Evolutionary conservation across 2,329 filamentous ascomycete species (phyloP).

Genomic region (Aspergillus ochraceus): DNA sequence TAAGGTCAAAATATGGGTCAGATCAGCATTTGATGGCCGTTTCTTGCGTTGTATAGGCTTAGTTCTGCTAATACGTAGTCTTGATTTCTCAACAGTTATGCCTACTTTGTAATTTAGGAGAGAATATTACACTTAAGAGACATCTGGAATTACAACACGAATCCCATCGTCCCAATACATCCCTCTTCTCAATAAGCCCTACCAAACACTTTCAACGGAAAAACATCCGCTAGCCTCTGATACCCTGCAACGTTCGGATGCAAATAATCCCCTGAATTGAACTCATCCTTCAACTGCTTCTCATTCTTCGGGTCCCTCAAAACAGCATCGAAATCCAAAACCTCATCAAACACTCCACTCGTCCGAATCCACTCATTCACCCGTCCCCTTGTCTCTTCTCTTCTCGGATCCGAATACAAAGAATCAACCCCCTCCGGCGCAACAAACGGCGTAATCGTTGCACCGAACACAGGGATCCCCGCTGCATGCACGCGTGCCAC

Average conservation of each 20-base stretch:
- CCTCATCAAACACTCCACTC: conserved; percentile 58
- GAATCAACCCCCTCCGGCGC: conserved; percentile 35
- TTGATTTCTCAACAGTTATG: too few species aligned
- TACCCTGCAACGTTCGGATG: conserved; percentile 64
- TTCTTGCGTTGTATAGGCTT: too few species aligned
- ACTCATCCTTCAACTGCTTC: conserved; percentile 52
- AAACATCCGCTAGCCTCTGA: conserved; percentile 58
- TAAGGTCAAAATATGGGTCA: too few species aligned
- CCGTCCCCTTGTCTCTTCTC: conserved; percentile 57
- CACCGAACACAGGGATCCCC: conserved; percentile 60
- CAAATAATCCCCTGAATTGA: conserved; percentile 64
- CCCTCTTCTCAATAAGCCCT: neutral
- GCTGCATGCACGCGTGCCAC: conserved; percentile 54
- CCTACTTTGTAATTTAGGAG: too few species aligned
- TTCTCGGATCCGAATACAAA: conserved; percentile 56
- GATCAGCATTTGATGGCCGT: too few species aligned
- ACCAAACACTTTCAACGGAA: conserved; percentile 49
- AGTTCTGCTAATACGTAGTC: too few species aligned
- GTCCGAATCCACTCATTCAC: conserved; percentile 63
- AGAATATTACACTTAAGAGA: too few species aligned
- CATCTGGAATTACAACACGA: too few species aligned
- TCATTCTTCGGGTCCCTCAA: conserved; percentile 53
- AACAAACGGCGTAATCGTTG: conserved; percentile 66
- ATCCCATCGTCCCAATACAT: too few species aligned
- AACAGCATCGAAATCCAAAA: conserved; percentile 63